phyloP scores from a whole-genome alignment of 495 filamentous ascomycete genomes.

The Xylaria intraflava region DNA sequence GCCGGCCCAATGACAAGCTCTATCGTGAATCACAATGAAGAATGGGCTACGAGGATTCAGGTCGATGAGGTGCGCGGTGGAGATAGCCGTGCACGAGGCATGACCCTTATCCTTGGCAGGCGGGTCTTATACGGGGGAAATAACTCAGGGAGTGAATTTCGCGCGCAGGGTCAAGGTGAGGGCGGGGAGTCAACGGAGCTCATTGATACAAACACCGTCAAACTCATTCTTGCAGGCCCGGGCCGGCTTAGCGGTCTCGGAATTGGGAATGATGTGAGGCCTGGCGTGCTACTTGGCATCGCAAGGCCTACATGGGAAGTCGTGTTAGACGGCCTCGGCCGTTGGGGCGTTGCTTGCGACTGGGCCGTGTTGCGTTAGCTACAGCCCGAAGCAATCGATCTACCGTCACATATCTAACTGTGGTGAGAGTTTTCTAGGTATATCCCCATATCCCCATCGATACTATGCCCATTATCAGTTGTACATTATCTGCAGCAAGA shows the following conservation, averaged over 20 bases:
- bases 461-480: no score
- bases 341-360: slow-evolving; percentile 41
- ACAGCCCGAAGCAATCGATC: neutral
- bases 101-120: slow-evolving; percentile 14
- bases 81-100: slow-evolving; percentile 5
- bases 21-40: slow-evolving; percentile 2
- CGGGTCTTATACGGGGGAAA: neutral
- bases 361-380: slow-evolving; percentile 28
- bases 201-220: neutral
- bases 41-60: slow-evolving; percentile 17
- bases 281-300: slow-evolving; percentile 31
- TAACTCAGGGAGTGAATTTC: neutral
- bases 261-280: slow-evolving; percentile 12
- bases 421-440: neutral
- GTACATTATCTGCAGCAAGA: no score
- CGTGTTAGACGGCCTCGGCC: slow-evolving; percentile 24
- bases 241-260: slow-evolving; percentile 26
- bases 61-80: slow-evolving; percentile 17
- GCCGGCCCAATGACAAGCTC: slow-evolving; percentile 1
- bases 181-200: neutral
- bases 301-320: slow-evolving; percentile 41
- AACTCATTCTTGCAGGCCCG: slow-evolving; percentile 35
- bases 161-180: neutral
- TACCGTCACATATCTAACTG: neutral
- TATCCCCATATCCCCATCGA: neutral